phyloP scores from a whole-genome alignment of 2,329 filamentous ascomycete species.

The Hypoxylon sp. region DNA sequence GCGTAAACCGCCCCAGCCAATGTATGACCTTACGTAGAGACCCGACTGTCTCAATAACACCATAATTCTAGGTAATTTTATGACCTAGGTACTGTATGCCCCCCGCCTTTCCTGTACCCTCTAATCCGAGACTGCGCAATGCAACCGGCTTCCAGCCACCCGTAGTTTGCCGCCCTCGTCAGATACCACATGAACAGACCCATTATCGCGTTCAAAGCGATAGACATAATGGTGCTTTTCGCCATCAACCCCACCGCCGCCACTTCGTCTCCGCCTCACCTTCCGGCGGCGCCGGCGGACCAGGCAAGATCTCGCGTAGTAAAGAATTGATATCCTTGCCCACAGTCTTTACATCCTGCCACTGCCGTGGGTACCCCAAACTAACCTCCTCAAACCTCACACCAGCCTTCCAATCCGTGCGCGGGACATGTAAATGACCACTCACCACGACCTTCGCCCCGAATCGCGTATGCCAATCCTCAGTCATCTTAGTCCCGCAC shows the following conservation, averaged over 20 bases:
- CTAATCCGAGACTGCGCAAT: background rate
- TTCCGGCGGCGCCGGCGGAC: conserved; percentile 43
- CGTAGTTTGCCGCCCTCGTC: background rate
- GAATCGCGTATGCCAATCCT: conserved; percentile 57
- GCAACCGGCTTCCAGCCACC: background rate
- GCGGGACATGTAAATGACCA: conserved; percentile 57
- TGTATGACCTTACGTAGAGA: background rate
- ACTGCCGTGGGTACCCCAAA: conserved; percentile 58
- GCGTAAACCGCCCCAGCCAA: background rate
- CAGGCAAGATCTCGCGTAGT: conserved; percentile 56
- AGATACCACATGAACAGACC: background rate
- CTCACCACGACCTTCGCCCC: conserved; percentile 56
- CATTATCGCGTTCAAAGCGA: background rate
- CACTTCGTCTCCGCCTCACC: conserved; percentile 47
- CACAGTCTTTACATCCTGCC: conserved; percentile 52
- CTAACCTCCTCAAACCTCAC: conserved; percentile 58
- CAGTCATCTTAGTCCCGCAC: conserved; percentile 57
- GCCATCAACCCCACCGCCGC: conserved; percentile 49
- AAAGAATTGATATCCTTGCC: conserved; percentile 55
- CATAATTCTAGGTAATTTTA: background rate
- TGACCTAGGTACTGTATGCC: background rate
- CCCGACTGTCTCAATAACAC: background rate
- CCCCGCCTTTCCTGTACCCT: background rate
- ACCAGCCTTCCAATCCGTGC: conserved; percentile 58
- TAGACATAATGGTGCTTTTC: background rate